phyloP scores from a whole-genome alignment of 2,329 filamentous ascomycete genomes.

The Penicillium aurantiogriseum region DNA sequence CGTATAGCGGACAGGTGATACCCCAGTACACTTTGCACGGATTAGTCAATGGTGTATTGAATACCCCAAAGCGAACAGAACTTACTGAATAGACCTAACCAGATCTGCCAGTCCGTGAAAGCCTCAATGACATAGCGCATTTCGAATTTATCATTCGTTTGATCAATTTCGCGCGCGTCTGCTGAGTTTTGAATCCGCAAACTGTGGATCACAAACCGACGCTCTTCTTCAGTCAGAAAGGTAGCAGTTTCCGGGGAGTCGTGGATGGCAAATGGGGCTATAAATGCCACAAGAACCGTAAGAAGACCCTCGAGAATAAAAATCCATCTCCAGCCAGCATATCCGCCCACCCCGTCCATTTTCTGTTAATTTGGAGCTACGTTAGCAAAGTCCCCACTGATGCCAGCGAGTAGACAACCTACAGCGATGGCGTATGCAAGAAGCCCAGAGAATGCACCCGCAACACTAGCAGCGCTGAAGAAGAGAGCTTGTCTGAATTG shows the following conservation, averaged over 20 bases:
- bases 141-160: constrained; percentile 35
- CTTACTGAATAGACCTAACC: constrained; percentile 40
- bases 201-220: constrained; percentile 38
- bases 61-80: background rate
- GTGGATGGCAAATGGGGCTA: constrained; percentile 47
- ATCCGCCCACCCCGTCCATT: constrained; percentile 51
- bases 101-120: constrained; percentile 45
- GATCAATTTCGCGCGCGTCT: constrained; percentile 25
- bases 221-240: constrained; percentile 45
- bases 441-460: constrained; percentile 54
- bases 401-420: constrained; percentile 28
- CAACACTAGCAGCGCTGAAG: constrained; percentile 50
- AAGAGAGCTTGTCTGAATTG: constrained; percentile 48
- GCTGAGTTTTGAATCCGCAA: constrained; percentile 38
- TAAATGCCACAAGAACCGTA: constrained; percentile 44
- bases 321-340: constrained; percentile 52
- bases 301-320: constrained; percentile 52
- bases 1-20: constrained; percentile 44
- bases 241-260: constrained; percentile 47
- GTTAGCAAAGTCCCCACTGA: constrained; percentile 8
- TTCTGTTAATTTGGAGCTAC: constrained; percentile 27
- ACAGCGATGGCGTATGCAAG: constrained; percentile 52
- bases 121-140: constrained; percentile 42
- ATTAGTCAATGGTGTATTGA: constrained; percentile 7
- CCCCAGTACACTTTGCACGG: constrained; percentile 40